Evolutionary conservation across 768 basidiomycete genomes (phyloP).

Genomic region (Coprinellus micaceus): DNA sequence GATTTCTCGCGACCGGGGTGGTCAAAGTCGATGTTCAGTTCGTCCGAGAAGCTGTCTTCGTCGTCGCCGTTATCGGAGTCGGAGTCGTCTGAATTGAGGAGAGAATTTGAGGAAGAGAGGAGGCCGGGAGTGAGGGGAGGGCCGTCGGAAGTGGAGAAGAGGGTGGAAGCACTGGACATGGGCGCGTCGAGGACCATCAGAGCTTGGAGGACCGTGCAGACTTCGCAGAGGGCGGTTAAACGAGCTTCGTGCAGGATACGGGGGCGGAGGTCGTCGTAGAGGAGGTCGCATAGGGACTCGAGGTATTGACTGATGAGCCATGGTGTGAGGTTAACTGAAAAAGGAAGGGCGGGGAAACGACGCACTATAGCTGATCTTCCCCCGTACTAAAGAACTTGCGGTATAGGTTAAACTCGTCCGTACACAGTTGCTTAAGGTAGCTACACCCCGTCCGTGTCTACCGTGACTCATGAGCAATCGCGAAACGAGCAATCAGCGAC

Average conservation of each 20-base stretch:
- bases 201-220: constrained; percentile 94
- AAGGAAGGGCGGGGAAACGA: constrained; percentile 3
- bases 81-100: constrained; percentile 17
- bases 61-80: constrained; percentile 17
- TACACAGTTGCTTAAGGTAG: constrained; percentile 88
- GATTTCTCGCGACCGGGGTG: constrained; percentile 32
- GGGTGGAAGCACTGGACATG: constrained; percentile 16
- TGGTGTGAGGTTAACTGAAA: constrained; percentile 1
- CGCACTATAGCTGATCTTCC: constrained; percentile 56
- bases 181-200: constrained; percentile 89
- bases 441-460: constrained; percentile 90
- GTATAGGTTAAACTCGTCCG: constrained; percentile 85
- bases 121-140: constrained; percentile 12
- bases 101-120: constrained; percentile 26
- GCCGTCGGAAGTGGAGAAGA: constrained; percentile 2
- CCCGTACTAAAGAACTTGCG: constrained; percentile 85
- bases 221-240: constrained; percentile 84
- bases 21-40: constrained; percentile 40
- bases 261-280: constrained; percentile 94
- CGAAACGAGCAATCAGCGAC: background rate
- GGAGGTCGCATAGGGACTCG: constrained; percentile 86
- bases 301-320: constrained; percentile 67
- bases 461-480: background rate
- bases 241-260: constrained; percentile 91
- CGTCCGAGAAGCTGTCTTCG: constrained; percentile 17